Percentiles rank a stretch among this genome's conserved stretches.
phyloP scores from a whole-genome alignment of 192 early-diverging fungal species.

The Backusella macrospora region DNA sequence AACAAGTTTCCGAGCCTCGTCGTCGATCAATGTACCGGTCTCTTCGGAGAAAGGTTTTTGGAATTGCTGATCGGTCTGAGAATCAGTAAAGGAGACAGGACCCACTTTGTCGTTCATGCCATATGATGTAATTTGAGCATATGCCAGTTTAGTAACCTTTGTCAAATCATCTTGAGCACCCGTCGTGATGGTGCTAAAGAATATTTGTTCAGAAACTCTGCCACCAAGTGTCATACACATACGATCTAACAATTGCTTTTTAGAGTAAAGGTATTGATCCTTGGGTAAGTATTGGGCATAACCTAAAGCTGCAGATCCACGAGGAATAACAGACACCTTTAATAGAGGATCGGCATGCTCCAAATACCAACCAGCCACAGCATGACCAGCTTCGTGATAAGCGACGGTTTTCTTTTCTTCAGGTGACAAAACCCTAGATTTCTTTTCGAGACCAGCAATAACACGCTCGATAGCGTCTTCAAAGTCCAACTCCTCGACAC shows the following conservation, averaged over 20 bases:
- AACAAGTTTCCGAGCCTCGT: constrained; percentile 89
- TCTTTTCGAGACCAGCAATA: constrained; percentile 97
- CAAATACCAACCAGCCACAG: constrained; percentile 97
- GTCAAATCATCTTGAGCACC: constrained; percentile 96
- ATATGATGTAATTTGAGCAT: constrained; percentile 90
- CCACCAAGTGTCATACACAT: constrained; percentile 91
- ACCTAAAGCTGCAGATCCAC: constrained; percentile 93
- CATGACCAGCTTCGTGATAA: constrained; percentile 99
- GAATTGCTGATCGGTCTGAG: constrained; percentile 75
- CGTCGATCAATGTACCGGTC: constrained; percentile 92
- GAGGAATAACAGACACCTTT: constrained; percentile 98
- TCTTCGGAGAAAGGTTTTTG: constrained; percentile 97
- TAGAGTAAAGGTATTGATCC: constrained; percentile 95
- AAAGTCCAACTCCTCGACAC: constrained; percentile 88
- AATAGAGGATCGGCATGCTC: constrained; percentile 94
- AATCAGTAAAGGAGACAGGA: constrained; percentile 78
- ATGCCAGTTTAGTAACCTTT: constrained; percentile 96
- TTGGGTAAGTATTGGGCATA: constrained; percentile 99
- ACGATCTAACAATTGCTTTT: constrained; percentile 86
- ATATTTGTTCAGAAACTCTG: constrained; percentile 87
- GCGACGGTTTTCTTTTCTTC: constrained; percentile 99
- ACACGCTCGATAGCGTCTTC: constrained; percentile 98
- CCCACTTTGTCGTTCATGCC: constrained; percentile 93
- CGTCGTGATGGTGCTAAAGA: constrained; percentile 93
- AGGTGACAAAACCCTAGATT: constrained; percentile 90